These are phyloP conservation scores for Brasilioporus rufonigricans DNA, from an alignment of 768 basidiomycete genomes.

Conservation along the genomic window DNA sequence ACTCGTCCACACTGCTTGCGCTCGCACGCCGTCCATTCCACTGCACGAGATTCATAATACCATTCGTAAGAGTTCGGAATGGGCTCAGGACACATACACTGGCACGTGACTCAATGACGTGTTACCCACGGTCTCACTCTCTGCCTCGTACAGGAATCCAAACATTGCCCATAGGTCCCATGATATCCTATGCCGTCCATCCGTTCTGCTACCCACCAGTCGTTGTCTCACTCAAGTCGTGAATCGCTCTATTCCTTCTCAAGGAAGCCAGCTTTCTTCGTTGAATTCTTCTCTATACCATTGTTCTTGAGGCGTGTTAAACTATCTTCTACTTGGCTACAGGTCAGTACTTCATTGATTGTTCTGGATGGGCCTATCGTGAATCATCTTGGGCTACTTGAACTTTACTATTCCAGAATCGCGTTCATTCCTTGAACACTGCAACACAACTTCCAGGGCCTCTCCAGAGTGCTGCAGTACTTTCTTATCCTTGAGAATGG, in stretches of 20 bases:
- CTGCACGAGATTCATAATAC: not conserved
- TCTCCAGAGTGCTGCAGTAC: not conserved
- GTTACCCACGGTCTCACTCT: no score
- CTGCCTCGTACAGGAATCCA: no score
- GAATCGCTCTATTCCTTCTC: no score
- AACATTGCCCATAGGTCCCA: no score
- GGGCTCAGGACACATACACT: not conserved
- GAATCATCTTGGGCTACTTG: not conserved
- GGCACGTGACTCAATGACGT: not conserved
- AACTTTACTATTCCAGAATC: not conserved
- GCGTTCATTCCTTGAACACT: not conserved
- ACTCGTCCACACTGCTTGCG: not conserved
- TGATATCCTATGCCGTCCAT: no score
- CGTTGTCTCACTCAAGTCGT: no score
- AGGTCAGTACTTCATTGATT: not conserved
- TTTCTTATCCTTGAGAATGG: not conserved
- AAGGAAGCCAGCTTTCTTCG: not conserved
- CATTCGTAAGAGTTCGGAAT: not conserved
- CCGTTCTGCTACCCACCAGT: no score
- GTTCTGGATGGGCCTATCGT: no score
- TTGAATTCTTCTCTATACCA: no score
- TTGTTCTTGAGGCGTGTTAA: no score
- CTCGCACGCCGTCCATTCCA: not conserved
- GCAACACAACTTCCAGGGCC: not conserved
- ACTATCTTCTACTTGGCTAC: no score